Evolutionary conservation across 139 green algal species (phyloP), one percentile per base, ranked within the genome.

Genomic region (Ettlia oleoabundans): DNA sequence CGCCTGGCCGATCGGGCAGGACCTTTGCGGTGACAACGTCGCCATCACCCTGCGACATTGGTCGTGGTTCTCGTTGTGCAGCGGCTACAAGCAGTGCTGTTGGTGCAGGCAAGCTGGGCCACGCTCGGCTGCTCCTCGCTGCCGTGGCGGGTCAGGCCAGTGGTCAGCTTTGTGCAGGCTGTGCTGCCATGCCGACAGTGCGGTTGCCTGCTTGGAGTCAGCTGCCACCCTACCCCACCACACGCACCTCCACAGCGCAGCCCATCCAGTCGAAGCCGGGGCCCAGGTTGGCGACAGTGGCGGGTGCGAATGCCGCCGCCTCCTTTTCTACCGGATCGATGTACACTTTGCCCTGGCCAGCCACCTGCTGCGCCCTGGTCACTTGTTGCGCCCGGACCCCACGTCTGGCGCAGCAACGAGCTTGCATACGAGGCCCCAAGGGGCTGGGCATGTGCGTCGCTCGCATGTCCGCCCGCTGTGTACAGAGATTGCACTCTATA

Each of bases 191-290:
- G n/a, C n/a, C n/a, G n/a, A n/a, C n/a, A n/a, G n/a, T n/a, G n/a
- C n/a, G n/a, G n/a, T n/a, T n/a, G n/a, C n/a, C n/a, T n/a, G n/a
- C n/a, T n/a, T n/a, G n/a, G n/a, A n/a, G n/a, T n/a, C n/a, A n/a
- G n/a, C n/a, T n/a, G n/a, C n/a, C n/a, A n/a, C n/a, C n/a, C n/a
- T n/a, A n/a, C n/a, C n/a, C n/a, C n/a, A n/a, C n/a, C n/a, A n/a
- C n/a, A 9, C 69, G 6, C 58, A 97, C 94, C 89, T 97, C 90
- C 22, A 99, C 94, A 4, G 96, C 96, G 76, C 94, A 98, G n/a
- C 96, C 96, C 69, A 99, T 90, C 93, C 97, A 98, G 84, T 99
- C 96, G 47, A 98, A 99, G 47, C 96, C 96, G 22, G 96, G 96
- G 9, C 96, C 96, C 41, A 99, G 90, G 87, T 99, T 99, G 5